Base-by-base conservation (phyloP, 129 eudicot genomes). In the Escallonia rubra region DNA sequence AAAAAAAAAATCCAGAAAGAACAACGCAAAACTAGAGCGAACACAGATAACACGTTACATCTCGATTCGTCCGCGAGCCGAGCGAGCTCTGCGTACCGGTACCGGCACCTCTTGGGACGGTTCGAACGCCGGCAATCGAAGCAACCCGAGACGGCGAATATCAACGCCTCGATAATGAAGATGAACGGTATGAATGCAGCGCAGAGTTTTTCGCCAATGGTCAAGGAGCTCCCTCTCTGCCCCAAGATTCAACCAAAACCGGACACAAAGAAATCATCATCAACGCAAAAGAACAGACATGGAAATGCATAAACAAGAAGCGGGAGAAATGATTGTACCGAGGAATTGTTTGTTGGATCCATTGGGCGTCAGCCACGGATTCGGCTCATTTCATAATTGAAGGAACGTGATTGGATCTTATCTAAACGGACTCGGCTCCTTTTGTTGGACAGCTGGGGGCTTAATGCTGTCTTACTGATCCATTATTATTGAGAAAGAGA, bases 111-210 rank as follows among this genome's bases (percentile, higher is more conserved):
- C 61, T 74, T 72, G 34, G 67, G 47, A 38, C 61, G 79, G 43
- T 44, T 13, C 2, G 16, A 23, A 1, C 50, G 2, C 43, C 23
- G 56, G 41, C 41, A 67, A 1, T 76, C 81, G 48, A 85, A 90
- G 64, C 91, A 90, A 45, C 85, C 81, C 34, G 82, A 74, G 7
- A 81, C 77, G 34, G 91, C 77, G 66, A 39, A 63, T 12, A 80
- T 57, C 43, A 84, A 12, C 14, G 77, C 63, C 52, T 90, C 97
- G 43, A 84, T 60, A 4, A 82, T 50, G 6, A 86, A 83, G 10
- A 86, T n/a, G 41, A 90, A 48, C 13, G 95, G 95, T 14, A 90
- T 12, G 14, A 76, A 69, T 14, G 79, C 84, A n/a, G 86, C 82
- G 65, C 87, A 86, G 1, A 87, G 41, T 55, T 71, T 74, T 51